Evolutionary conservation across 2,329 filamentous ascomycete species (phyloP), one percentile per base, ranked within the genome.

Genomic region (Blastomyces parvus): DNA sequence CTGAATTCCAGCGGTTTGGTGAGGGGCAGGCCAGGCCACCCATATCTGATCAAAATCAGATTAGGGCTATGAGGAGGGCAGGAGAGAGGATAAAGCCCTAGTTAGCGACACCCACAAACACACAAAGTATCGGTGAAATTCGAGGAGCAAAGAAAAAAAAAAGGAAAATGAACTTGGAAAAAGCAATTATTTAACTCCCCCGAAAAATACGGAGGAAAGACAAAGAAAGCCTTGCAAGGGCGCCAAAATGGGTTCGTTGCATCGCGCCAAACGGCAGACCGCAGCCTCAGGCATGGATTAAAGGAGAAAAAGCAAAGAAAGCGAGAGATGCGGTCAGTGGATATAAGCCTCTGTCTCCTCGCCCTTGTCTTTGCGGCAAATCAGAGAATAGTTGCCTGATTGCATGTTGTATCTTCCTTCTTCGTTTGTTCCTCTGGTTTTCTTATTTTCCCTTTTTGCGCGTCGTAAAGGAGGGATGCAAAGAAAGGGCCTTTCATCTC

Each of bases 171-270:
- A 46, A n/a, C n/a, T n/a, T 4, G 25, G 25, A 25, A 48, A 48
- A 48, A 48, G n/a, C 46, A 48, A 48, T 25, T 48, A 44, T 44
- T 44, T 44, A 19, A 2, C 42, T 25, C 46, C 48, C 48, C 13
- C 3, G 22, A 27, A 13, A 50, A 13, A 50, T 50, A 50, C 48
- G 48, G 48, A 27, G 11, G 48, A 50, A 50, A 17, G 22, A 50
- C 14, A 50, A 46, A 14, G 48, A 50, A 27, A 2, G n/a, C n/a
- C n/a, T n/a, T n/a, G n/a, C n/a, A n/a, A n/a, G n/a, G 48, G 48
- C 48, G 48, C 48, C 48, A 50, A 50, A 50, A 50, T 50, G 22
- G 46, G 46, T 50, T 27, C 46, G 46, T 50, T 50, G 46, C 46
- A 50, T 50, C 46, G 46, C 46, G 9, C 46, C 46, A 48, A 48